Evolutionary conservation across 2,329 filamentous ascomycete genomes (phyloP).

Genomic region (Fusarium citri): DNA sequence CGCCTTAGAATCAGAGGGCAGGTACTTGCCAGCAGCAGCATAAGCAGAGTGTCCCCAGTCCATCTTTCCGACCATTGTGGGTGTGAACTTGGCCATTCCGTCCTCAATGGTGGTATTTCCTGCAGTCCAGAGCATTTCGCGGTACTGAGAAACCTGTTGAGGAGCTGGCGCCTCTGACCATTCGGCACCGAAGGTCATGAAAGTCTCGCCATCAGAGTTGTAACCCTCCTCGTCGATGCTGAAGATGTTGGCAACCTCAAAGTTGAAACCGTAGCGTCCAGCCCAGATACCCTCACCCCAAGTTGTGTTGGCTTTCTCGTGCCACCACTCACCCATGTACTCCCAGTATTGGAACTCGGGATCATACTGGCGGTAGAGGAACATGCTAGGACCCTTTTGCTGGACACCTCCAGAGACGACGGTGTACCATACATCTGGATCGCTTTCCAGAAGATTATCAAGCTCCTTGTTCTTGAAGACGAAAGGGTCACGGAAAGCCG

Average conservation of each 20-base stretch:
- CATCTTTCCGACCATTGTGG: constrained; percentile 55
- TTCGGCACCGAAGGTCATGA: constrained; percentile 56
- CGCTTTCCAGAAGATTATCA: constrained; percentile 32
- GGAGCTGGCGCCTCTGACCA: constrained; percentile 56
- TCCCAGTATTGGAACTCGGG: constrained; percentile 43
- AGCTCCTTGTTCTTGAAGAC: constrained; percentile 41
- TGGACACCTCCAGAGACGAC: constrained; percentile 41
- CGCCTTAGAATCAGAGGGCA: constrained; percentile 53
- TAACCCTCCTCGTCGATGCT: constrained; percentile 54
- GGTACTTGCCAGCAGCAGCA: constrained; percentile 56
- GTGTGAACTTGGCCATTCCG: constrained; percentile 51
- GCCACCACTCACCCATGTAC: constrained; percentile 48
- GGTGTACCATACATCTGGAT: constrained; percentile 38
- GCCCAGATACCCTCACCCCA: constrained; percentile 52
- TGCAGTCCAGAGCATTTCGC: constrained; percentile 57
- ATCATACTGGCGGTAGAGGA: constrained; percentile 43
- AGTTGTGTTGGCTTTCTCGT: constrained; percentile 53
- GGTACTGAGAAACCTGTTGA: constrained; percentile 52
- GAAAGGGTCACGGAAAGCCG: constrained; percentile 41
- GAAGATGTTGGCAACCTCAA: constrained; percentile 59
- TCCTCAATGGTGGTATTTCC: constrained; percentile 49
- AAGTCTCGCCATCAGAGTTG: constrained; percentile 53
- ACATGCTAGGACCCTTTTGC: constrained; percentile 37
- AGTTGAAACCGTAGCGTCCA: constrained; percentile 57
- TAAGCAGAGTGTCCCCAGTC: constrained; percentile 57